Evolutionary conservation across 139 green algal species (phyloP), one percentile per base, ranked within the genome.

Genomic region (Tetradesmus lagerheimii): DNA sequence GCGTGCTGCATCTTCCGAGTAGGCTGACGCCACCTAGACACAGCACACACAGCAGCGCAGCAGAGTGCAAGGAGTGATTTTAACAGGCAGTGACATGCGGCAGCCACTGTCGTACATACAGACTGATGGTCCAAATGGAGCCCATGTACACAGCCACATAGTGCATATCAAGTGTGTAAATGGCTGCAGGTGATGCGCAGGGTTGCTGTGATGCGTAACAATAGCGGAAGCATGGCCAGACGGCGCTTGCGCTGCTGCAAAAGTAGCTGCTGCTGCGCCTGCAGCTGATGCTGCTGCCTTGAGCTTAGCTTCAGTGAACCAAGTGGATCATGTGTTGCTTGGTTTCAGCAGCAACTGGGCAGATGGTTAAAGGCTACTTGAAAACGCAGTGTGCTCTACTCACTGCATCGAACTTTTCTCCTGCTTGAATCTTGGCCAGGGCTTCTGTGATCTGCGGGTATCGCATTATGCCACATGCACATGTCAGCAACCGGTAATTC

Each of bases 1-100:
- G 20, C 93, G 74, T 29, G 93, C 93, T 38, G 93, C 93, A 74
- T 95, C 93, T 79, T 95, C 93, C 16, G 86, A 92, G 16, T 89
- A 88, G 8, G 90, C 20, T 1, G 4, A 9, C 20, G 93, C 93
- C 1, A 95, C 93, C 89, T 92, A 90, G 43, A 37, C 0, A 31
- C 57, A 31, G 92, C 71, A 37, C 0, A 3, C 57, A 31, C 20
- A 71, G 71, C 71, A 79, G 8, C 8, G 29, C 3, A 38, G 66
- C 66, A 77, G 2, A 77, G n/a, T n/a, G n/a, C n/a, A n/a, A n/a
- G n/a, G n/a, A n/a, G 66, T 27, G 23, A 77, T 77, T 25, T 12
- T 18, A 35, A 5, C 25, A 64, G 50, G 23, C 57, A 71, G 57
- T 62, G 47, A 1, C 5, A 20, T 62, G 47, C 12, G 20, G 6